phyloP scores from a whole-genome alignment of 2,329 filamentous ascomycete species.

The Elsinoe arachidis region DNA sequence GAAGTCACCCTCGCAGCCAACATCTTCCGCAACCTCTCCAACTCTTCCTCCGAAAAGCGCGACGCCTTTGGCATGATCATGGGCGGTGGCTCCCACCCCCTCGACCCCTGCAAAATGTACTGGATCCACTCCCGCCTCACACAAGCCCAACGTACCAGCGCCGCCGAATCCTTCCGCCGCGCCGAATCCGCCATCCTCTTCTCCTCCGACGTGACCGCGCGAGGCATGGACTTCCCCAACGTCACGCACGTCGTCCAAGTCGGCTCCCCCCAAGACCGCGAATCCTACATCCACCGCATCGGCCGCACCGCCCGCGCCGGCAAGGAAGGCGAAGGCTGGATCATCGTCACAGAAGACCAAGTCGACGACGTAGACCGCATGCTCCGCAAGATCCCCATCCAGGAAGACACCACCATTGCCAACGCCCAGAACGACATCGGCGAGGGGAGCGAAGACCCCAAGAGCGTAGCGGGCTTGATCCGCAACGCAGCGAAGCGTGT shows the following conservation, averaged over 20 bases:
- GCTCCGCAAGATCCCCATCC: constrained; percentile 53
- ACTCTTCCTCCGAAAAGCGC: constrained; percentile 7
- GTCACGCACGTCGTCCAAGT: constrained; percentile 46
- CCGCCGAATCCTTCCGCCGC: constrained; percentile 62
- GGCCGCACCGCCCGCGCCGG: constrained; percentile 55
- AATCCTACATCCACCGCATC: constrained; percentile 45
- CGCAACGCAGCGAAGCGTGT: constrained; percentile 37
- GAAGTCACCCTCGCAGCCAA: constrained; percentile 58
- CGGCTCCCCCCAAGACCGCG: constrained; percentile 36
- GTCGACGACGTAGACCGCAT: constrained; percentile 39
- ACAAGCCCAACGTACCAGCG: constrained; percentile 60
- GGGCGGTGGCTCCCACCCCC: constrained; percentile 27
- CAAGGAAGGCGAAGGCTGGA: constrained; percentile 62
- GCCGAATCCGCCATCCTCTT: constrained; percentile 48
- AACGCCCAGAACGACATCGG: constrained; percentile 40
- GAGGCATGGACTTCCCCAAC: constrained; percentile 47
- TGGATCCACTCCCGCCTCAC: constrained; percentile 73
- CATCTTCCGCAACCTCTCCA: constrained; percentile 45
- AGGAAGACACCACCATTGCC: constrained; percentile 45
- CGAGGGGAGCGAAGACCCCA: constrained; percentile 32
- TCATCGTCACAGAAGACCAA: constrained; percentile 54
- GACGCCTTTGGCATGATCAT: constrained; percentile 25
- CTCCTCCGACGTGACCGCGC: constrained; percentile 43
- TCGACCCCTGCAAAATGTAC: constrained; percentile 34
- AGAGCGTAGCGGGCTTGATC: constrained; percentile 31